phyloP scores from a whole-genome alignment of 2,329 filamentous ascomycete genomes.

The Pseudopyricularia javanii region DNA sequence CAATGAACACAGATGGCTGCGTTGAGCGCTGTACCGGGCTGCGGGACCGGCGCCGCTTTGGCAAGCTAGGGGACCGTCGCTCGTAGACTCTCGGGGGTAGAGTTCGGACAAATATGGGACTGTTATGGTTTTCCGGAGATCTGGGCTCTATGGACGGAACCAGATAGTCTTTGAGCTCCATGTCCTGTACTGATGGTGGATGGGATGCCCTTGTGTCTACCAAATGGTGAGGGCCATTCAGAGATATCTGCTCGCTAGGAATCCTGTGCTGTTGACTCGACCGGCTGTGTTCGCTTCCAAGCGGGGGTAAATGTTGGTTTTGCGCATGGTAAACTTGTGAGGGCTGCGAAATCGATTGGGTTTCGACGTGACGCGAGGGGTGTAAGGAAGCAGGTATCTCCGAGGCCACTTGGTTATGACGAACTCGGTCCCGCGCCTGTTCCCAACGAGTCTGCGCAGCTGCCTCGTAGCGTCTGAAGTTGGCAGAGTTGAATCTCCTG shows the following conservation, averaged over 20 bases:
- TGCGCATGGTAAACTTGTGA: background rate
- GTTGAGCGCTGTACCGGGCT: background rate
- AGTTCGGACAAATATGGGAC: slow-evolving; percentile 9
- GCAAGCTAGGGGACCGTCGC: background rate
- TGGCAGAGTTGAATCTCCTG: background rate
- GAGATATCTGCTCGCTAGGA: background rate
- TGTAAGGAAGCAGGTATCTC: background rate
- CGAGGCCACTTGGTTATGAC: background rate
- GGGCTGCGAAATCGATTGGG: background rate
- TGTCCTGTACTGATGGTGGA: background rate
- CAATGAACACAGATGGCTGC: background rate
- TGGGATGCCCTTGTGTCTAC: background rate
- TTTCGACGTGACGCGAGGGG: background rate
- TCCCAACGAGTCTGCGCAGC: slow-evolving; percentile 3
- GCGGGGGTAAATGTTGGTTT: background rate
- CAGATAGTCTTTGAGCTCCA: slow-evolving; percentile 27
- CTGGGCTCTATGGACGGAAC: slow-evolving; percentile 32
- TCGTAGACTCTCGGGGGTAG: slow-evolving; percentile 4
- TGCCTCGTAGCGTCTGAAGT: slow-evolving; percentile 1
- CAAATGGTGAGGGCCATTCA: background rate
- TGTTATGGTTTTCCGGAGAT: slow-evolving; percentile 17
- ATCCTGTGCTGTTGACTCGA: background rate
- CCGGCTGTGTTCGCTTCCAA: background rate
- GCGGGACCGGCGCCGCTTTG: background rate
- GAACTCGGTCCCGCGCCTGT: slow-evolving; percentile 1